Evolutionary conservation across 2,329 filamentous ascomycete genomes (phyloP), one percentile per base, ranked within the genome.

Genomic region (Tolypocladium inflatum): DNA sequence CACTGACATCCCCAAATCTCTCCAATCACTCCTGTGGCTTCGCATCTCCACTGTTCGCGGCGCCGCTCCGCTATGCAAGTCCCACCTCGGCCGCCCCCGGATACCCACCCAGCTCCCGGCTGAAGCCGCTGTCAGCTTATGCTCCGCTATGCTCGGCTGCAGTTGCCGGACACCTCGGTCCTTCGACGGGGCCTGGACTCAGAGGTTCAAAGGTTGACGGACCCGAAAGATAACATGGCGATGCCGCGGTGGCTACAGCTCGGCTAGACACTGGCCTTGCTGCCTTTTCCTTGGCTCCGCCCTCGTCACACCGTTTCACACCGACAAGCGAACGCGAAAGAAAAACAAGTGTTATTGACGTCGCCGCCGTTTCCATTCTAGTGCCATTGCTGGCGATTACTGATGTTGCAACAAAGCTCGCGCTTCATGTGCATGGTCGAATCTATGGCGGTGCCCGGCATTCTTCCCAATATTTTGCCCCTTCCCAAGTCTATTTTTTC

Each of bases 401-500:
- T n/a, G 17, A 11, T 13, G 37, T 42, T 19, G 35, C 21, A 9
- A 35, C 15, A 21, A 43, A 19, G 45, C 38, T 13, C 38, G 11
- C 41, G 37, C 39, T 42, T 38, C 30, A 5, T 19, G 45, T 35
- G 19, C 38, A 23, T 30, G 19, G n/a, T 50, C 45, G 45, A 42
- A 13, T 56, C 55, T 41, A 52, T 33, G 33, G 48, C 30, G 48
- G 48, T 39, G 38, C 35, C 21, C 19, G 6, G n/a, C 11, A 52
- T 35, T 15, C 21, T 26, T 30, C 19, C 19, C 30, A 51, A 21
- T 19, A 19, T 21, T 38, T 51, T 39, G 37, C 37, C 55, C 48
- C 17, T 42, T 52, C 52, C 55, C 55, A 15, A 33, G 48, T 56
- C 55, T 56, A 56, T 56, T n/a, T 55, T 56, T 15, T 9, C 55